phyloP scores from a whole-genome alignment of 2,329 filamentous ascomycete genomes.

The Aschersonia sp. region DNA sequence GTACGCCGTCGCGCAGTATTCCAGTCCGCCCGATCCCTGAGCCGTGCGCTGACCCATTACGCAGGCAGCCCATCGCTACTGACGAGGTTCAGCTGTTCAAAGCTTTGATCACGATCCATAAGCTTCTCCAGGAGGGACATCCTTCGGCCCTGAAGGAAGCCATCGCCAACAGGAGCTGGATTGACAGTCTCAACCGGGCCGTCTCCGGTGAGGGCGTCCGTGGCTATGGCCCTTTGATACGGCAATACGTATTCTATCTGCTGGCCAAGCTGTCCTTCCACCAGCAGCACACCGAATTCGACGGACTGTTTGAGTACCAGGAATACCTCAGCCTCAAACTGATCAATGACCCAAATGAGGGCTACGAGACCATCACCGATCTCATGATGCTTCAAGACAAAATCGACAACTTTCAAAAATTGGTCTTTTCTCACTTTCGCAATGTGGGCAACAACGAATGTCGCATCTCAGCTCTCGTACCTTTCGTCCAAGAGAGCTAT shows the following conservation, averaged over 20 bases:
- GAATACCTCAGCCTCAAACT: constrained; percentile 97
- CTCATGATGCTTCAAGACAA: constrained; percentile 95
- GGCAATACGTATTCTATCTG: constrained; percentile 93
- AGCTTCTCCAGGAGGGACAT: constrained; percentile 93
- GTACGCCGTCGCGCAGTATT: constrained; percentile 35
- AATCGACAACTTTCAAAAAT: constrained; percentile 96
- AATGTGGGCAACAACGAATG: constrained; percentile 90
- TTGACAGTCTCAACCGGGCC: constrained; percentile 80
- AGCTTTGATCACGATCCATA: constrained; percentile 91
- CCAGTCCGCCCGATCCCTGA: background rate
- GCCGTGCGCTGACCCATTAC: constrained; percentile 3
- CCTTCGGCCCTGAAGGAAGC: constrained; percentile 77
- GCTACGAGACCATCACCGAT: constrained; percentile 91
- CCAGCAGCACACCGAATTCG: constrained; percentile 92
- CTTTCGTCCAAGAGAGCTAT: constrained; percentile 92
- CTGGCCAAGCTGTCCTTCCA: constrained; percentile 94
- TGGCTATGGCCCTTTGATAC: constrained; percentile 83
- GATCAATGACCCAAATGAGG: constrained; percentile 97
- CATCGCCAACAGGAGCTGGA: constrained; percentile 76
- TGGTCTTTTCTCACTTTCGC: constrained; percentile 95
- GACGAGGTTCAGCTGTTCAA: constrained; percentile 99
- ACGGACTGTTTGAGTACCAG: constrained; percentile 96
- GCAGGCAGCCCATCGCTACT: constrained; percentile 87
- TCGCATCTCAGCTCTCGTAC: constrained; percentile 83
- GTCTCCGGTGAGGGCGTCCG: constrained; percentile 71